Conservation (phyloP, 2,329 filamentous ascomycete species). For the Claviceps humidiphila region DNA sequence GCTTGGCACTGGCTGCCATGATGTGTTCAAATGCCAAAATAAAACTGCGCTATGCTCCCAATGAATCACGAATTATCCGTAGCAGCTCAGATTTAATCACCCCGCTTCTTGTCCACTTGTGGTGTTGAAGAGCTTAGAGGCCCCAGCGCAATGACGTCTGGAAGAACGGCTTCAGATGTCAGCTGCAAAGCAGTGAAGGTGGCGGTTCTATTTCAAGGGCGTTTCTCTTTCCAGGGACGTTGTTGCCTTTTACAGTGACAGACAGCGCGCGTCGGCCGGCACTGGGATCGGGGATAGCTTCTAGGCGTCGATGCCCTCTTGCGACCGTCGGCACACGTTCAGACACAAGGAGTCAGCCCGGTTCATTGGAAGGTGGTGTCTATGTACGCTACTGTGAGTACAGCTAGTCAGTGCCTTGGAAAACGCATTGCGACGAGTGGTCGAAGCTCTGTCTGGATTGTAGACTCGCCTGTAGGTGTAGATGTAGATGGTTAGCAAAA, state of each 20-base stretch:
- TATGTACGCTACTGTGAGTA: background rate
- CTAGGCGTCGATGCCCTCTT: background rate
- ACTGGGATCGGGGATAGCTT: background rate
- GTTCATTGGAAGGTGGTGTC: background rate
- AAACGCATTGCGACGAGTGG: no score
- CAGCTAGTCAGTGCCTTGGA: no score
- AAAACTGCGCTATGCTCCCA: background rate
- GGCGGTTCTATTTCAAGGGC: no score
- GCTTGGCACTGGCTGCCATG: conserved; percentile 20
- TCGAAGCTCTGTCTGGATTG: no score
- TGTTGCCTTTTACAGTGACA: background rate
- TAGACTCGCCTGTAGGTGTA: no score
- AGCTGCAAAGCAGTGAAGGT: no score
- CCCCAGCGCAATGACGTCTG: background rate
- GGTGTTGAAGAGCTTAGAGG: background rate
- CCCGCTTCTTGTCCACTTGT: background rate
- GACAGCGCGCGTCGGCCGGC: background rate
- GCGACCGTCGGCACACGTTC: background rate
- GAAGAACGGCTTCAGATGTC: no score
- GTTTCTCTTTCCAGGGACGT: no score
- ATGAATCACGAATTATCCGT: background rate
- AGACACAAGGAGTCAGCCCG: background rate
- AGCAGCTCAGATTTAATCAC: background rate
- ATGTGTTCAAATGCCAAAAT: conserved; percentile 4
- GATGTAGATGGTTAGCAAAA: no score